Base-by-base conservation (phyloP, 306 rosid species). In the Vigna mungo region DNA sequence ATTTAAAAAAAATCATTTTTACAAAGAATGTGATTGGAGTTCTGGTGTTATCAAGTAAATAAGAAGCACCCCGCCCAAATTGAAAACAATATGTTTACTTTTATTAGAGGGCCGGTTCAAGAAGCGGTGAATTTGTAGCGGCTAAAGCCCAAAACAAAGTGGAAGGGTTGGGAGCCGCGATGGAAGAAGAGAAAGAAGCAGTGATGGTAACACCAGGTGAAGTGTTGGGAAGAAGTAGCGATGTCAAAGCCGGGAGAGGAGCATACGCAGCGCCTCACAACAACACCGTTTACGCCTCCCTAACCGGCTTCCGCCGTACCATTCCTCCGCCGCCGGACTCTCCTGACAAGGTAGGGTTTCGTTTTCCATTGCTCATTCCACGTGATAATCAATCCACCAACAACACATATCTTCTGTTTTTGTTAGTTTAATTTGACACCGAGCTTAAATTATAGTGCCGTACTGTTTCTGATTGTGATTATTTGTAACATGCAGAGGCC, bases 151-250 rank as follows among this genome's bases (percentile, higher is more conserved):
- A 71, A 59, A 39, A 61, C 0, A 9, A 6, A 70, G 61, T 2
- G 3, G 14, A 25, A 16, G n/a, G 30, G 13, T 68, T 30, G 34
- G 7, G 54, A 21, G 72, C 20, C 37, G 20, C 37, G 63, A 84
- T 89, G 93, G 71, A 70, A 51, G 90, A 83, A 70, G 85, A 59
- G 54, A 83, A 71, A 20, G 89, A 36, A 64, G 55, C 39, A 20
- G 78, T 17, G 68, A 47, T 86, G 88, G 98, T 95, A 25, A 92
- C 96, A 7, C 97, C 98, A 0, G 96, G 98, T 0, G 97, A 95
- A 76, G 81, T 86, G 5, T 77, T 95, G 18, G 98, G 98, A 7
- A 84, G 68, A 81, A 86, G 80, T 12, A 72, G 61, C 0, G 93
- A 88, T 3, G 71, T 92, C 6, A 92, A 78, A 75, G 78, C 97